Evolutionary conservation across 2,329 filamentous ascomycete genomes (phyloP), one percentile per base, ranked within the genome.

Genomic region (Shiraia sp.): DNA sequence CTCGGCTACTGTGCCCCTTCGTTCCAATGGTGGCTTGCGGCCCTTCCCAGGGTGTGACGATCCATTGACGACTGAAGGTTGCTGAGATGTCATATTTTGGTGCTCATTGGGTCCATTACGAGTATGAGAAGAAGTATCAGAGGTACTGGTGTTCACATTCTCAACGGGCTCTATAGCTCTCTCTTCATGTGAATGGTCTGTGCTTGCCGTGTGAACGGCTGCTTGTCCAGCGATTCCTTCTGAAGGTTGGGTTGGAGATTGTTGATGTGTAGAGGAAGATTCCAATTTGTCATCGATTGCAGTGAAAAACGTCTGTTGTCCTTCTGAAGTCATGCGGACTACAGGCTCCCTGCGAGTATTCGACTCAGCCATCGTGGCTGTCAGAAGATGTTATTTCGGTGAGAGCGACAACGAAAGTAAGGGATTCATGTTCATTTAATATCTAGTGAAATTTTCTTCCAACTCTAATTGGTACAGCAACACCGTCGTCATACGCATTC

Each of bases 101-200:
- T 45, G 41, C 10, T 49, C 36, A n/a, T 45, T 47, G 10, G 40
- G 47, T 26, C 44, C 55, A 36, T 49, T 34, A 27, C 28, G 37
- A 14, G 55, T 59, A 14, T n/a, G 55, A 59, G n/a, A 55, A 59
- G 17, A 41, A 35, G n/a, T 48, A 53, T 1, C 55, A 59, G 34
- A 35, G 48, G 3, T 32, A 39, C 16, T 16, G 15, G 55, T 50
- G 10, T 32, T 32, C 4, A 39, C 26, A 23, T 47, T 46, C 23
- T 53, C 49, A 2, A 51, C 32, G 9, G 41, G 31, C 29, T 47
- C 51, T 6, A 53, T 24, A 2, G 41, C 36, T 6, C 39, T 37
- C 4, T 45, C 48, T n/a, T 48, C 46, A 23, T 41, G 17, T 13
- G 26, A 35, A 10, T 32, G 32, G 15, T 16, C 25, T 29, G 27